Conservation (phyloP, 225 moss, liverwort and hornwort species). For the Marchantia paleacea region DNA sequence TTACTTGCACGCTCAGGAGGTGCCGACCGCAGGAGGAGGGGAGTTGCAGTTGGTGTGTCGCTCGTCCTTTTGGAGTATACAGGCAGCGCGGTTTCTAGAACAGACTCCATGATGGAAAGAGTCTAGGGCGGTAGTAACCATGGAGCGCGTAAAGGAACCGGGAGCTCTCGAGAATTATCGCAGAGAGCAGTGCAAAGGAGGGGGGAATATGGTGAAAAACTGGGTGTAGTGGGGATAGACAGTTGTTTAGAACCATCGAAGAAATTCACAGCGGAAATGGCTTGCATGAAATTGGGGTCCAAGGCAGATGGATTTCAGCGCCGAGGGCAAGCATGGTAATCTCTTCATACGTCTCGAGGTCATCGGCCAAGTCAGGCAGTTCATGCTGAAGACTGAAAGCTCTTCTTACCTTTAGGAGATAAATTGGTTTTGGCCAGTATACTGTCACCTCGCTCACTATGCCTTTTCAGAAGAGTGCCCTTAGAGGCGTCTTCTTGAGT, state of each 20-base stretch:
- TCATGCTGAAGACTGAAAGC: not conserved
- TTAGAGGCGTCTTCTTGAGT: not conserved
- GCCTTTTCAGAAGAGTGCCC: not conserved
- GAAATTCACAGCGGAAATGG: slow-evolving; percentile 27
- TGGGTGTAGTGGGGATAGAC: not conserved
- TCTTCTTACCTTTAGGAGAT: not conserved
- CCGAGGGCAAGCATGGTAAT: slow-evolving; percentile 52
- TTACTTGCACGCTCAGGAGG: not conserved
- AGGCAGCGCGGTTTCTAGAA: too few species aligned
- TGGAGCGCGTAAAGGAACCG: slow-evolving; percentile 35
- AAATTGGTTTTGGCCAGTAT: too few species aligned
- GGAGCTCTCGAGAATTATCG: not conserved
- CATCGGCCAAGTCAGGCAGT: not conserved
- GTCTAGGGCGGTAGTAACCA: slow-evolving; percentile 17
- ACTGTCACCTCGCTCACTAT: not conserved
- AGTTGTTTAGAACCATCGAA: not conserved
- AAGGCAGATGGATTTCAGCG: slow-evolving; percentile 57
- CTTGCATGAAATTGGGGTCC: slow-evolving; percentile 58
- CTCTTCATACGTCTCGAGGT: not conserved
- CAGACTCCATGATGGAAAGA: not conserved
- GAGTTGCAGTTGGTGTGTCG: not conserved
- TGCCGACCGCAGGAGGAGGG: not conserved
- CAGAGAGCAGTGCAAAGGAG: slow-evolving; percentile 11
- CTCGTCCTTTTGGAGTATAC: too few species aligned
- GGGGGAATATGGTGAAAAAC: not conserved